Conservation (phyloP, 2,329 filamentous ascomycete genomes). For the Xylaria sp. region DNA sequence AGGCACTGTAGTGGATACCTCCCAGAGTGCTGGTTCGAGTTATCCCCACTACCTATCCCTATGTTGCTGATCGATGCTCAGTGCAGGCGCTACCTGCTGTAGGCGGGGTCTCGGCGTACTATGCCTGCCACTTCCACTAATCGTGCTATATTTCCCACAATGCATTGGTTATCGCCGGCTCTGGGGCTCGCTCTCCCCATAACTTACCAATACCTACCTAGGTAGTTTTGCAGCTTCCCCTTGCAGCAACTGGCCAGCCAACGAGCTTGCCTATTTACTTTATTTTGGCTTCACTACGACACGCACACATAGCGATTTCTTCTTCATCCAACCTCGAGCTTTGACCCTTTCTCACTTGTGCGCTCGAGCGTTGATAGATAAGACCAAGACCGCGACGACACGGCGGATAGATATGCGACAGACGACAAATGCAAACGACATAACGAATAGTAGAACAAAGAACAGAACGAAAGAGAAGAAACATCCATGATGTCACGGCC, state of each 20-base stretch:
- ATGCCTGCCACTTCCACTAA: no score
- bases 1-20: neutral
- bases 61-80: no score
- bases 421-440: conserved; percentile 8
- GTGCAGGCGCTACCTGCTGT: neutral
- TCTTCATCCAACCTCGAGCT: neutral
- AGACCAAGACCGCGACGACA: neutral
- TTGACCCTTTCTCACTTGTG: neutral
- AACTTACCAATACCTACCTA: neutral
- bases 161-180: neutral
- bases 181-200: neutral
- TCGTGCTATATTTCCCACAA: neutral
- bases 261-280: neutral
- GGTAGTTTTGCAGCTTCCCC: no score
- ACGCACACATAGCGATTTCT: neutral
- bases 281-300: neutral
- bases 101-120: no score
- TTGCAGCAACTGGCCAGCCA: neutral
- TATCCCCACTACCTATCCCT: no score
- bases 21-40: neutral
- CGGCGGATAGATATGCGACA: neutral
- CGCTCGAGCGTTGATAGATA: neutral
- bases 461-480: neutral
- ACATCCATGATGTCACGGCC: conserved; percentile 50
- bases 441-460: neutral